Evolutionary conservation across 2,329 filamentous ascomycete species (phyloP).

Genomic region (Capronia epimyces): DNA sequence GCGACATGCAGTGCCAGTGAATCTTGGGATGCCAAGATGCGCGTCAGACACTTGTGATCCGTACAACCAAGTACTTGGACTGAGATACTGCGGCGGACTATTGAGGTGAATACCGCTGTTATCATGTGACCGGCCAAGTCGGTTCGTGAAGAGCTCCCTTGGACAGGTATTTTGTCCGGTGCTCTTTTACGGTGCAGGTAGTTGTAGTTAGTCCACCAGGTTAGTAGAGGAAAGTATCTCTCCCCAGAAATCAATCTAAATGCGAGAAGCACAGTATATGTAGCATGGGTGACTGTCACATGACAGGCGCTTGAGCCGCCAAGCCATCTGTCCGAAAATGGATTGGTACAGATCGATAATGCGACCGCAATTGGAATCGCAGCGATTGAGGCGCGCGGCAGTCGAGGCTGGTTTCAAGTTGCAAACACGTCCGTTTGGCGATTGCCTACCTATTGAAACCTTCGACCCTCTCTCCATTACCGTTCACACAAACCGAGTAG

Average conservation of each 20-base stretch:
- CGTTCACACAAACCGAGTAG: not conserved
- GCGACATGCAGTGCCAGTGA: no score
- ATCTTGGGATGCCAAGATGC: not conserved
- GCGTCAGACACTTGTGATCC: not conserved
- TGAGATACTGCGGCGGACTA: no score
- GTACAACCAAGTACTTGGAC: not conserved
- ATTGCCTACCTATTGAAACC: not conserved
- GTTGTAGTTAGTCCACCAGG: no score
- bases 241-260: not conserved
- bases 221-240: no score
- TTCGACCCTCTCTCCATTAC: not conserved
- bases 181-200: no score
- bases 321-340: slow-evolving; percentile 2
- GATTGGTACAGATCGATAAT: not conserved
- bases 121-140: no score
- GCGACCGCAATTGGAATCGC: not conserved
- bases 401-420: not conserved
- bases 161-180: no score
- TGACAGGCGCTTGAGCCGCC: not conserved
- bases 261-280: not conserved
- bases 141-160: no score
- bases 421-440: slow-evolving; percentile 3
- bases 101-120: no score
- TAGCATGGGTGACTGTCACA: not conserved
- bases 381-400: slow-evolving; percentile 5